A percentile compares a stretch with the other conserved stretches of the same genome.
Conservation (phyloP, 805 yeast species). For the Candida namnaoensis region DNA sequence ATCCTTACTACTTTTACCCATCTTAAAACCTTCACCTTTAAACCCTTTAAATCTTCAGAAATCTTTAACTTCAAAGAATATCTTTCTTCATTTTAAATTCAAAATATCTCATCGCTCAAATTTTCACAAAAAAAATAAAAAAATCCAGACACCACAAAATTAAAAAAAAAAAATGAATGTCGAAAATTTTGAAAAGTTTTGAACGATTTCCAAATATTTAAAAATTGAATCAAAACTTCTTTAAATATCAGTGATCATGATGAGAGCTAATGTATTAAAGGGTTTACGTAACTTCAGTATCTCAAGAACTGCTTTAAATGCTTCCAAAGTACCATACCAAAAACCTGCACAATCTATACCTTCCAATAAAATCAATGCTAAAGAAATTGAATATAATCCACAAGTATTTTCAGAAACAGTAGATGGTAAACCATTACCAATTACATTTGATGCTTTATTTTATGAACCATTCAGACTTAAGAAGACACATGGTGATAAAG, state of each 20-base stretch:
- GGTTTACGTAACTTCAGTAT: conserved; percentile 5
- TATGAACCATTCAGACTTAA: conserved; percentile 71
- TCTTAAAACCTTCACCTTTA: conserved; percentile 15
- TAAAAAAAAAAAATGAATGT: too few relatives aligned
- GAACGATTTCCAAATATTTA: too few relatives aligned
- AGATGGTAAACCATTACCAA: conserved; percentile 56
- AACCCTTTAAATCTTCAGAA: too few relatives aligned
- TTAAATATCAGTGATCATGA: background rate
- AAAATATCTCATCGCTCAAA: background rate
- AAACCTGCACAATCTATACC: conserved; percentile 1
- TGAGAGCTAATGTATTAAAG: conserved; percentile 1
- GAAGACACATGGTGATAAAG: conserved; percentile 61
- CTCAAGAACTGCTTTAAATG: conserved; percentile 3
- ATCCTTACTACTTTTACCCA: conserved; percentile 95
- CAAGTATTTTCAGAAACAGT: conserved; percentile 25
- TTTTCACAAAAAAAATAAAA: background rate
- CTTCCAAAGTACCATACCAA: conserved; percentile 5
- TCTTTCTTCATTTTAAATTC: background rate
- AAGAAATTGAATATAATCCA: conserved; percentile 25
- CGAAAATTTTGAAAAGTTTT: too few relatives aligned
- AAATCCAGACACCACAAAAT: too few relatives aligned
- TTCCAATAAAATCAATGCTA: conserved; percentile 2
- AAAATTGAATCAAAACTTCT: too few relatives aligned
- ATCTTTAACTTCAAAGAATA: background rate
- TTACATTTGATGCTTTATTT: conserved; percentile 74